Evolutionary conservation across 306 rosid species (phyloP).

Genomic region (Notholithocarpus densiflorus): DNA sequence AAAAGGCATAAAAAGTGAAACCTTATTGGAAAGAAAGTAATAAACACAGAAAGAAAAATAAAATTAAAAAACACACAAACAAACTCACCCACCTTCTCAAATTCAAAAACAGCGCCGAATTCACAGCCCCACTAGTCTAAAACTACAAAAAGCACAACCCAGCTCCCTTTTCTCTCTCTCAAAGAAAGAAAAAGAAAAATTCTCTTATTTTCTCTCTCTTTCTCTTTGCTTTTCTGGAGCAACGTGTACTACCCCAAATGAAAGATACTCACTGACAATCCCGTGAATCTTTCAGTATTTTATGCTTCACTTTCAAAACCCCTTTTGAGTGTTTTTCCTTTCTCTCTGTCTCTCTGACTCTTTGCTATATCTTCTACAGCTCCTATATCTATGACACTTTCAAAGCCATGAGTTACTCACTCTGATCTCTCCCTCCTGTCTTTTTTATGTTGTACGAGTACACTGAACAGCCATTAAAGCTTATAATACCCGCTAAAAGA

Average conservation of each 20-base stretch:
- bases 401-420: constrained; percentile 41
- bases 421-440: constrained; percentile 10
- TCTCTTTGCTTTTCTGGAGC: constrained; percentile 58
- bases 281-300: constrained; percentile 41
- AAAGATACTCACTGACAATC: constrained; percentile 64
- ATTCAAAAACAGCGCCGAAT: constrained; percentile 62
- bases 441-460: constrained; percentile 13
- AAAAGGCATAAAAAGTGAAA: constrained; percentile 34
- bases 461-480: constrained; percentile 33
- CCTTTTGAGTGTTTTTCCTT: constrained; percentile 20
- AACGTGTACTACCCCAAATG: constrained; percentile 61
- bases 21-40: constrained; percentile 22
- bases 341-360: constrained; percentile 7
- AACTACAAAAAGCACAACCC: constrained; percentile 22
- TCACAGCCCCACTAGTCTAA: constrained; percentile 22
- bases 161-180: not conserved
- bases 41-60: constrained; percentile 15
- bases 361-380: constrained; percentile 30
- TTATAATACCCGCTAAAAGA: constrained; percentile 30
- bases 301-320: constrained; percentile 32
- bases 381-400: constrained; percentile 18
- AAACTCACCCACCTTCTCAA: constrained; percentile 38
- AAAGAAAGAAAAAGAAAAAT: not conserved
- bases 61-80: constrained; percentile 4
- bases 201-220: constrained; percentile 12